phyloP scores from a whole-genome alignment of 371 early-diverging fungal species.

The Syncephalastrum monosporum region DNA sequence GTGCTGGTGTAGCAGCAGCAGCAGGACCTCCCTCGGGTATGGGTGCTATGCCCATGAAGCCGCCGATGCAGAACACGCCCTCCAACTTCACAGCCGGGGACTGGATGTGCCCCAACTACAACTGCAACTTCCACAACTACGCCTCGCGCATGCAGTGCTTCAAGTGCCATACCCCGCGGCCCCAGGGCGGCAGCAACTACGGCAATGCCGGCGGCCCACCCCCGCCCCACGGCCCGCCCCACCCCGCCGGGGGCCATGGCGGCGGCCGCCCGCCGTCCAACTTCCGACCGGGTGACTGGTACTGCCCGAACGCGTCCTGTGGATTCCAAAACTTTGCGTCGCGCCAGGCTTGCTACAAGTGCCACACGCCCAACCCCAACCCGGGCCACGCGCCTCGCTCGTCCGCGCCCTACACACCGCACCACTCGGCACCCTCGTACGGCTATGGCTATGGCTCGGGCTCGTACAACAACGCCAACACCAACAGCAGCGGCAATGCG shows the following conservation, averaged over 20 bases:
- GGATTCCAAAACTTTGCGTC: constrained; percentile 79
- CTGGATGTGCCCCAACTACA: constrained; percentile 55
- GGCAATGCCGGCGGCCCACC: background rate
- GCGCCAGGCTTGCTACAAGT: constrained; percentile 58
- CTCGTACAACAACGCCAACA: constrained; percentile 12
- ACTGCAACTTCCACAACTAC: constrained; percentile 61
- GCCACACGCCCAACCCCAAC: constrained; percentile 54
- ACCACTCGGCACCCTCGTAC: background rate
- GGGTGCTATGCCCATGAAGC: background rate
- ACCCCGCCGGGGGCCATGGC: constrained; percentile 10
- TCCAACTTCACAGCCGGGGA: constrained; percentile 32
- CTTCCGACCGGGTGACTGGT: constrained; percentile 71
- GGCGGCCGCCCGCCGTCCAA: constrained; percentile 24
- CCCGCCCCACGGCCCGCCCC: constrained; percentile 8
- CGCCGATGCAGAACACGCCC: constrained; percentile 14
- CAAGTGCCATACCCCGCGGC: constrained; percentile 34
- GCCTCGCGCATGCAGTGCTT: constrained; percentile 47
- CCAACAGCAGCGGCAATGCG: constrained; percentile 15
- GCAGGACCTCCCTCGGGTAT: too few relatives aligned
- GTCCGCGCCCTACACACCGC: constrained; percentile 6
- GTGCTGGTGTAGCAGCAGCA: too few relatives aligned
- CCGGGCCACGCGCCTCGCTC: constrained; percentile 19
- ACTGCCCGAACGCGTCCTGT: constrained; percentile 69
- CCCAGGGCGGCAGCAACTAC: constrained; percentile 12
- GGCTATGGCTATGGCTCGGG: constrained; percentile 25